Conservation (phyloP, 805 yeast genomes). For the Myxozyma geophila region DNA sequence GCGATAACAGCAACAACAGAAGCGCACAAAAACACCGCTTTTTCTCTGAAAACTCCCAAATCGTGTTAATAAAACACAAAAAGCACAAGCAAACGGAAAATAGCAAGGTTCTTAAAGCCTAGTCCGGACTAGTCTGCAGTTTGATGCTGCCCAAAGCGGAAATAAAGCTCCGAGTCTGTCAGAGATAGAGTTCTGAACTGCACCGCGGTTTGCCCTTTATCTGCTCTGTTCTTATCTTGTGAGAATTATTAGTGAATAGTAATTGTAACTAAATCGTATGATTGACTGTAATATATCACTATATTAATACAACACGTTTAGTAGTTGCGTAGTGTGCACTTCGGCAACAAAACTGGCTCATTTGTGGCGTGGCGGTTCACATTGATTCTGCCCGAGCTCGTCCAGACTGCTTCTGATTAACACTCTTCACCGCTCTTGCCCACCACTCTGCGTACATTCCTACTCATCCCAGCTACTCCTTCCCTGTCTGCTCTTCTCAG, state of each 20-base stretch:
- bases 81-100: neutral
- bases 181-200: neutral
- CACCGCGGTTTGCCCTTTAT: neutral
- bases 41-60: too few relatives aligned
- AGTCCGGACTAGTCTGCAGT: constrained; percentile 1
- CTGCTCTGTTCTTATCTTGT: neutral
- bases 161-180: neutral
- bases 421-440: neutral
- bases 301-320: neutral
- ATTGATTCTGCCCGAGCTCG: neutral
- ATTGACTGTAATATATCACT: too few relatives aligned
- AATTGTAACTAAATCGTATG: neutral
- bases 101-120: neutral
- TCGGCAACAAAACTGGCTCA: neutral
- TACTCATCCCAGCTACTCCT: neutral
- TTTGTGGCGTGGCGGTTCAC: constrained; percentile 11
- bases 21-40: neutral
- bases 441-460: neutral
- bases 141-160: constrained; percentile 4
- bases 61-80: too few relatives aligned
- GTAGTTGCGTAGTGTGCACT: neutral
- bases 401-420: neutral
- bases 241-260: neutral
- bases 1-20: neutral
- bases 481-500: neutral